These are phyloP conservation scores for Fusarium sp. DNA, from an alignment of 2,329 filamentous ascomycete species.

Conservation along the genomic window DNA sequence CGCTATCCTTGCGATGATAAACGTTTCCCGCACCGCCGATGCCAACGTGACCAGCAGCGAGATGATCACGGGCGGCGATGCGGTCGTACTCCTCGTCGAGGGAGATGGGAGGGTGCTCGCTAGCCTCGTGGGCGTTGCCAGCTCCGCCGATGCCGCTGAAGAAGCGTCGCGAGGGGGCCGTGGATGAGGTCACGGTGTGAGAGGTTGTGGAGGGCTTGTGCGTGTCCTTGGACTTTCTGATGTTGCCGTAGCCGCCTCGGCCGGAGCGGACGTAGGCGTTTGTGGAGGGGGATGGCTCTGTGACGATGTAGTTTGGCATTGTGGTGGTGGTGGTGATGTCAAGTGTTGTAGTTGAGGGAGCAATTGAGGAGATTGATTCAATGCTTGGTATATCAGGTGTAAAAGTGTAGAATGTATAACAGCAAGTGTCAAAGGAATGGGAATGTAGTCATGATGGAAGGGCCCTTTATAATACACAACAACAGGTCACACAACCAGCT, in stretches of 20 bases:
- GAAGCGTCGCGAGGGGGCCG: slow-evolving; percentile 60
- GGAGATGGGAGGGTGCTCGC: slow-evolving; percentile 59
- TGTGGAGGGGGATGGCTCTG: slow-evolving; percentile 46
- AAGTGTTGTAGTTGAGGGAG: background rate
- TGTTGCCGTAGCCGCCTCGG: slow-evolving; percentile 67
- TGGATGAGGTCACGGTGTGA: slow-evolving; percentile 56
- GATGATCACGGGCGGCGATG: slow-evolving; percentile 53
- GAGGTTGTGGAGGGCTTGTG: slow-evolving; percentile 53
- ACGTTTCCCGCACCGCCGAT: slow-evolving; percentile 73
- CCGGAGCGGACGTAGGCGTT: slow-evolving; percentile 59
- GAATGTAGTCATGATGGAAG: slow-evolving; percentile 35
- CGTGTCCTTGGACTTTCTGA: slow-evolving; percentile 59
- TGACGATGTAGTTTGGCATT: slow-evolving; percentile 49
- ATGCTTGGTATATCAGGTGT: background rate
- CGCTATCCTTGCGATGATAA: slow-evolving; percentile 64
- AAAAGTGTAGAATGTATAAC: background rate
- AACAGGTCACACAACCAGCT: slow-evolving; percentile 30
- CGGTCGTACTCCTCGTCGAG: slow-evolving; percentile 60
- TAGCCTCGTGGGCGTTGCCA: slow-evolving; percentile 66
- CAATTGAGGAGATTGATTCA: background rate
- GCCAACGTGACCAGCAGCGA: slow-evolving; percentile 69
- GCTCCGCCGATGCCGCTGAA: slow-evolving; percentile 74
- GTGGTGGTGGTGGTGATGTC: slow-evolving; percentile 21
- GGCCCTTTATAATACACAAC: slow-evolving; percentile 37
- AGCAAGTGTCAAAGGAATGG: background rate